Percentiles rank a stretch among this genome's conserved stretches.
Conservation (phyloP, 495 filamentous ascomycete species). For the Aspergillus wentii region DNA sequence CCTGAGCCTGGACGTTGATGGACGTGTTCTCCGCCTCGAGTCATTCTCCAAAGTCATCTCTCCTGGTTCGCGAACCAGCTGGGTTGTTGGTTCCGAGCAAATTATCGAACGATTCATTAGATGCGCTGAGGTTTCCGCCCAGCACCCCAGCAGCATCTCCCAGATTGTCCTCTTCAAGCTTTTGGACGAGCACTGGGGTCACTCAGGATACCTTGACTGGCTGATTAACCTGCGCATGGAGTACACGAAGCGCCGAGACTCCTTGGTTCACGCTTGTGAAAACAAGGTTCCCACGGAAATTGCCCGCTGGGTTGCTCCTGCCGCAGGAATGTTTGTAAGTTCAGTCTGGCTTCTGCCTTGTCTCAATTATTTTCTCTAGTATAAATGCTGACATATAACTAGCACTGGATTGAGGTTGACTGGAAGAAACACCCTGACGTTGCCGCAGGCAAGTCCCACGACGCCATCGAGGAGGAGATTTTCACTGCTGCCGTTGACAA, state of each 20-base stretch:
- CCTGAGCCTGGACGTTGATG: slow-evolving; percentile 58
- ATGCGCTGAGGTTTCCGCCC: slow-evolving; percentile 72
- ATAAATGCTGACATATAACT: slow-evolving; percentile 7
- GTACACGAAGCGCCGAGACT: slow-evolving; percentile 75
- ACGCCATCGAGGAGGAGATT: slow-evolving; percentile 78
- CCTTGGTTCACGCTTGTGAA: slow-evolving; percentile 79
- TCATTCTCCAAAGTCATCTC: slow-evolving; percentile 67
- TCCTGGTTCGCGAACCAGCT: slow-evolving; percentile 57
- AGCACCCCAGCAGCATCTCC: slow-evolving; percentile 77
- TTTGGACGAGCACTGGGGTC: slow-evolving; percentile 91
- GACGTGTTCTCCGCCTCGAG: slow-evolving; percentile 64
- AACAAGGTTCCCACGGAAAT: slow-evolving; percentile 69
- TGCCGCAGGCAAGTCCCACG: slow-evolving; percentile 49
- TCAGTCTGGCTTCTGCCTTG: slow-evolving; percentile 1
- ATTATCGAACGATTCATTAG: slow-evolving; percentile 73
- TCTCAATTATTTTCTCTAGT: slow-evolving; percentile 1
- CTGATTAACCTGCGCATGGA: slow-evolving; percentile 75
- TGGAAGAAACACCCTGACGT: slow-evolving; percentile 64
- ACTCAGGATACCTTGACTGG: slow-evolving; percentile 88
- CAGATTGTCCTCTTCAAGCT: slow-evolving; percentile 85
- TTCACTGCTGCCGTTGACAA: slow-evolving; percentile 67
- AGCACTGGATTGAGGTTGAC: slow-evolving; percentile 84
- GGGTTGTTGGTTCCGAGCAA: slow-evolving; percentile 71
- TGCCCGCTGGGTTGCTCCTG: slow-evolving; percentile 76
- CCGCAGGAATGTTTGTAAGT: slow-evolving; percentile 96